Evolutionary conservation across 352 stramenopile species (phyloP).

Genomic region (Phytopythium vexans): DNA sequence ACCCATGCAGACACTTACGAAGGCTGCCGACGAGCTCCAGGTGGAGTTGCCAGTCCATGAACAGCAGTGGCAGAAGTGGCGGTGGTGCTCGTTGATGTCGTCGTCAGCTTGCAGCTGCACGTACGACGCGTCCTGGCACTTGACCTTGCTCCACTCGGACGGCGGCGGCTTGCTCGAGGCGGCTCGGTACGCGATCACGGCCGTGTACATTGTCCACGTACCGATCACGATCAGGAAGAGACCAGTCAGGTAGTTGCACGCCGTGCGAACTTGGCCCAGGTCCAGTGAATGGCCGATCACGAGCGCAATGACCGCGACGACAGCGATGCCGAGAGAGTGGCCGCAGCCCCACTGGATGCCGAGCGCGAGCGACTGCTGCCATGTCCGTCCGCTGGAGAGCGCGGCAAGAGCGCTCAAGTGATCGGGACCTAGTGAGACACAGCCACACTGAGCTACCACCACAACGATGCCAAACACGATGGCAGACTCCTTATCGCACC

Average conservation of each 20-base stretch:
- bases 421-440: slow-evolving; percentile 57
- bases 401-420: slow-evolving; percentile 87
- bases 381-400: slow-evolving; percentile 69
- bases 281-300: slow-evolving; percentile 37
- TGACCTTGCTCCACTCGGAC: slow-evolving; percentile 41
- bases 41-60: neutral
- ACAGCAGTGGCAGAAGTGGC: slow-evolving; percentile 8
- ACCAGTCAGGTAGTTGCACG: slow-evolving; percentile 67
- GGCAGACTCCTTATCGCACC: slow-evolving; percentile 14
- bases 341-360: slow-evolving; percentile 87
- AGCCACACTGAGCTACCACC: neutral
- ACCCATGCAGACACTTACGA: slow-evolving; percentile 63
- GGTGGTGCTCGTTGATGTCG: slow-evolving; percentile 8
- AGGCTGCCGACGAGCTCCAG: neutral
- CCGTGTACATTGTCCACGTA: slow-evolving; percentile 43
- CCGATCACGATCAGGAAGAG: slow-evolving; percentile 61
- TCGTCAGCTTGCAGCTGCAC: slow-evolving; percentile 35
- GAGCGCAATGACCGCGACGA: slow-evolving; percentile 51
- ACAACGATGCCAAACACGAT: neutral
- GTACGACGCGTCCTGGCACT: slow-evolving; percentile 60
- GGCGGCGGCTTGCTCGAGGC: slow-evolving; percentile 4
- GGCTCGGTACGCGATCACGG: slow-evolving; percentile 23
- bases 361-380: slow-evolving; percentile 60
- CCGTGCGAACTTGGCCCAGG: slow-evolving; percentile 21
- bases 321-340: slow-evolving; percentile 83